Base-by-base conservation (phyloP, 1,284 basidiomycete genomes). In the Trametes polyzona region DNA sequence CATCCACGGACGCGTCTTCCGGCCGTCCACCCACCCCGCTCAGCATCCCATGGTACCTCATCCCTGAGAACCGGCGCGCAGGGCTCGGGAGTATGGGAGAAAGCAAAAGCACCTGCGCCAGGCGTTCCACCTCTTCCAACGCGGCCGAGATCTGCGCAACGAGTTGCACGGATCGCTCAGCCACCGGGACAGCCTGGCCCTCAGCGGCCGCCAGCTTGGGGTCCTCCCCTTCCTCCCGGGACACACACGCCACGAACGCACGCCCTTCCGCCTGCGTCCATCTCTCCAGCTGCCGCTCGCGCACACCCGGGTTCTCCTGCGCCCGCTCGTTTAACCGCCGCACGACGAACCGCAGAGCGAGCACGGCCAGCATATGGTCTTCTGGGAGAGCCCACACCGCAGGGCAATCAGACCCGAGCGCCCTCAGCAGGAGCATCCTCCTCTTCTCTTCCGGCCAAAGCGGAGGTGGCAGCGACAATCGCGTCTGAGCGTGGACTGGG, bases 181-280 rank as follows among this genome's bases (percentile, higher is more conserved):
- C 65, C 24, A 86, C 72, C 57, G 66, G 27, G 40, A 69, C n/a
- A n/a, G n/a, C 50, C 27, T 69, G 17, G 5, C 10, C 42, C 11
- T 17, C 19, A n/a, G n/a, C n/a, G n/a, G n/a, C n/a, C n/a, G n/a
- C n/a, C n/a, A n/a, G n/a, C n/a, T n/a, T 27, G 21, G 33, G 49
- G 16, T 36, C 49, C 40, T 7, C 50, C n/a, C 27, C n/a, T 5
- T 19, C 24, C 4, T 23, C 29, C n/a, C 3, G 12, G 17, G 67
- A 61, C 63, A 84, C 79, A 21, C 32, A 30, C 23, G 46, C 33
- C 23, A 94, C 75, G 60, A 91, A 80, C n/a, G 84, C 84, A 4
- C 71, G 76, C 2, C 83, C 84, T 68, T 95, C 93, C 14, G 70
- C 72, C 47, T 73, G 75, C 0, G 85, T 87, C 92, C 92, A 95